Evolutionary conservation across 2,329 filamentous ascomycete species (phyloP).

Genomic region (Sarocladium brachiariae): DNA sequence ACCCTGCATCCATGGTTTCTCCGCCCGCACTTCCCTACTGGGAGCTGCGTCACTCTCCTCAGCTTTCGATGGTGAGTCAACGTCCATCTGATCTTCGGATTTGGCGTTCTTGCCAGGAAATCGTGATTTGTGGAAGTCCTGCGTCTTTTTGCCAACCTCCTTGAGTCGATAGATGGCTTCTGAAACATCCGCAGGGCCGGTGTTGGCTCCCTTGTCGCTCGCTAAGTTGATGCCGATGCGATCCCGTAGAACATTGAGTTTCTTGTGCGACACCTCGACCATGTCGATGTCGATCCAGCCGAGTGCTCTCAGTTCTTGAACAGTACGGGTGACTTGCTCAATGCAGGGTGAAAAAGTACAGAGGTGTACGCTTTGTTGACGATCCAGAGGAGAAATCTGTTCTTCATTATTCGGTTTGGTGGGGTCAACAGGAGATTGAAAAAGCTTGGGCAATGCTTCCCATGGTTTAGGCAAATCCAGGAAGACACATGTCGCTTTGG

Average conservation of each 20-base stretch:
- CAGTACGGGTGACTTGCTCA: conserved; percentile 85
- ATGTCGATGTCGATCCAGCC: conserved; percentile 92
- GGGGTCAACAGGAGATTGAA: conserved; percentile 25
- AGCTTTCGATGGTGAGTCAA: conserved; percentile 24
- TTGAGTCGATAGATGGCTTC: conserved; percentile 71
- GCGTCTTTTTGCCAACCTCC: conserved; percentile 63
- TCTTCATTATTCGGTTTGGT: conserved; percentile 14
- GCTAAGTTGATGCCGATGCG: conserved; percentile 62
- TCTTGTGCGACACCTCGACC: conserved; percentile 78
- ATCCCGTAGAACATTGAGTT: conserved; percentile 76
- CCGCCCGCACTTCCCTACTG: conserved; percentile 14
- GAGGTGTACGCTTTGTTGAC: conserved; percentile 64
- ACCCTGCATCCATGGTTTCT: conserved; percentile 67
- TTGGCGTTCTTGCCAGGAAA: conserved; percentile 18
- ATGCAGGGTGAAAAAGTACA: conserved; percentile 97
- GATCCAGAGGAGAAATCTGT: conserved; percentile 55
- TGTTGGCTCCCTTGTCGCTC: conserved; percentile 63
- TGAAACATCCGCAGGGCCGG: conserved; percentile 64
- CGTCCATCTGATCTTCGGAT: conserved; percentile 32
- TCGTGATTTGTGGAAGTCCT: conserved; percentile 51
- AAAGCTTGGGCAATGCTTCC: conserved; percentile 70
- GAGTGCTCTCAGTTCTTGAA: conserved; percentile 69
- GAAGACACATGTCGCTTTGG: conserved; percentile 65
- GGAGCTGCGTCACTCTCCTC: conserved; percentile 19
- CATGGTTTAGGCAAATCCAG: conserved; percentile 76